Conservation (phyloP, 2,329 filamentous ascomycete species). For the Alternaria sp. region DNA sequence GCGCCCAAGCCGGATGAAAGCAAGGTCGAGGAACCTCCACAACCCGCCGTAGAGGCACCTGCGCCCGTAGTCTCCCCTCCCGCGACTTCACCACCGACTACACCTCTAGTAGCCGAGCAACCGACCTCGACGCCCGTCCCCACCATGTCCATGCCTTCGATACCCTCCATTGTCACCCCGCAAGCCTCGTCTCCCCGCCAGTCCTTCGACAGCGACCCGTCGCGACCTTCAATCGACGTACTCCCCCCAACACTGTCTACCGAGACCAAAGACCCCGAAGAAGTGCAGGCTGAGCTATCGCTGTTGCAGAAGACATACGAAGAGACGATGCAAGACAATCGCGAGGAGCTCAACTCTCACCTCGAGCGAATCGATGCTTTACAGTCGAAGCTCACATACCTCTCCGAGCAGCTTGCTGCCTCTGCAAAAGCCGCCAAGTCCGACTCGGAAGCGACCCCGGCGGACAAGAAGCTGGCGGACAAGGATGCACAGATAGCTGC, state of each 20-base stretch:
- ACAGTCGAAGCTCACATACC: conserved; percentile 87
- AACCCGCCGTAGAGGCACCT: conserved; percentile 37
- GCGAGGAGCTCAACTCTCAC: conserved; percentile 83
- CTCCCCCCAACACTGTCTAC: conserved; percentile 45
- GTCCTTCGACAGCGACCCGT: conserved; percentile 42
- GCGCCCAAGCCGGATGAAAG: conserved; percentile 18
- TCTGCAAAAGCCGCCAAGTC: conserved; percentile 72
- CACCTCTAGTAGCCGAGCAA: conserved; percentile 47
- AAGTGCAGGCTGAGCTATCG: conserved; percentile 54
- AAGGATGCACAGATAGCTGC: conserved; percentile 90
- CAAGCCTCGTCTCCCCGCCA: conserved; percentile 38
- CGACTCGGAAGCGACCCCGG: conserved; percentile 29
- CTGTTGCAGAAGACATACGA: conserved; percentile 59
- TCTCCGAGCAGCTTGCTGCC: conserved; percentile 80
- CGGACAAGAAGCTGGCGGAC: conserved; percentile 81
- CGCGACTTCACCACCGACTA: conserved; percentile 19
- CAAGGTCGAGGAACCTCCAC: conserved; percentile 18
- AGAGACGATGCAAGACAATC: conserved; percentile 64
- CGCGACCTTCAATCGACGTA: conserved; percentile 40
- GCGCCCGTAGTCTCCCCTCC: conserved; percentile 10
- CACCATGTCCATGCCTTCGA: conserved; percentile 37
- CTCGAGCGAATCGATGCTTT: conserved; percentile 90
- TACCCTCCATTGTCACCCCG: conserved; percentile 42
- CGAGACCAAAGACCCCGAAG: conserved; percentile 28
- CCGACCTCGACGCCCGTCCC: conserved; percentile 32